Evolutionary conservation across 2,329 filamentous ascomycete genomes (phyloP).

Genomic region (Aureobasidium leucospermi): DNA sequence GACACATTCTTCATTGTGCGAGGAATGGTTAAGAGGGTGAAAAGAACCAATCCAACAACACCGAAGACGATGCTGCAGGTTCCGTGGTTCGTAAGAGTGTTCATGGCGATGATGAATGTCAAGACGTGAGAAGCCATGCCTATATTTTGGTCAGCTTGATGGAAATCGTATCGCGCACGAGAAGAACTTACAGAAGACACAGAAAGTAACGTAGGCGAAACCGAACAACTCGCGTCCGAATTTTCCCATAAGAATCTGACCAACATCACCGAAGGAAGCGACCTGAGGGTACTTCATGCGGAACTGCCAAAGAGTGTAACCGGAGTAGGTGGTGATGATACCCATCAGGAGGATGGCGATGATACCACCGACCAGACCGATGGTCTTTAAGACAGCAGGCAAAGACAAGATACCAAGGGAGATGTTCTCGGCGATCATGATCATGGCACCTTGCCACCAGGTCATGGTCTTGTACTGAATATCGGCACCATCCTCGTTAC

Average conservation of each 20-base stretch:
- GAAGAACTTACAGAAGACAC: slow-evolving; percentile 46
- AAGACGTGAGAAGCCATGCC: slow-evolving; percentile 61
- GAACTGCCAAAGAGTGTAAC: slow-evolving; percentile 54
- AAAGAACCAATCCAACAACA: slow-evolving; percentile 51
- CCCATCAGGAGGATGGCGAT: slow-evolving; percentile 50
- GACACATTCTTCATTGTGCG: slow-evolving; percentile 56
- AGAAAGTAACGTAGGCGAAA: slow-evolving; percentile 55
- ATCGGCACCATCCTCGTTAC: slow-evolving; percentile 19
- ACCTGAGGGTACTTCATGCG: slow-evolving; percentile 46
- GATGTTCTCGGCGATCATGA: slow-evolving; percentile 54
- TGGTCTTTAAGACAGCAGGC: slow-evolving; percentile 44
- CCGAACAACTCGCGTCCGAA: slow-evolving; percentile 59
- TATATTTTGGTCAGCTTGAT: neutral
- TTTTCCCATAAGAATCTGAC: slow-evolving; percentile 55
- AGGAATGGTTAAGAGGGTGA: slow-evolving; percentile 53
- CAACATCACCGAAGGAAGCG: slow-evolving; percentile 60
- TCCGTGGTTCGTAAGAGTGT: slow-evolving; percentile 54
- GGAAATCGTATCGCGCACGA: neutral
- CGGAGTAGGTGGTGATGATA: slow-evolving; percentile 52
- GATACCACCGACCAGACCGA: slow-evolving; percentile 48
- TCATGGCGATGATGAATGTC: slow-evolving; percentile 63
- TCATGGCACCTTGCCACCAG: slow-evolving; percentile 35
- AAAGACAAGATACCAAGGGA: slow-evolving; percentile 50
- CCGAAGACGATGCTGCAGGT: slow-evolving; percentile 60
- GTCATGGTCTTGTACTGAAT: slow-evolving; percentile 46